phyloP scores from a whole-genome alignment of 495 filamentous ascomycete species.

The Penicillium chermesinum region DNA sequence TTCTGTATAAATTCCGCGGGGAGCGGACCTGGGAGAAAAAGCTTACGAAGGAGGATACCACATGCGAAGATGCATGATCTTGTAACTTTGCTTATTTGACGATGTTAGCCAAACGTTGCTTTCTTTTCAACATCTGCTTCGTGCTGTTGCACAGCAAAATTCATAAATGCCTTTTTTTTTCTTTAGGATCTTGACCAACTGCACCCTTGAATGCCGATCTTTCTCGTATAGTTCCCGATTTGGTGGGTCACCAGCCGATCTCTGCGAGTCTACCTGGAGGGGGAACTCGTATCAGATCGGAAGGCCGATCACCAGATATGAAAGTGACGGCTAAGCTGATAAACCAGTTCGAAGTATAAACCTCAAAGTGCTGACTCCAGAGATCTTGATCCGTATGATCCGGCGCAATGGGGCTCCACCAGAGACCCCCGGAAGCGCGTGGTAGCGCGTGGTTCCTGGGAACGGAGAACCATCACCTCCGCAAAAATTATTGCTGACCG shows the following conservation, averaged over 20 bases:
- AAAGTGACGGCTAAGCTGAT: no score
- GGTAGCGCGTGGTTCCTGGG: neutral
- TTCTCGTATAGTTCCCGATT: no score
- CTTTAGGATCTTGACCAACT: no score
- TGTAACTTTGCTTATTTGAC: neutral
- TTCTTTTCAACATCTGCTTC: no score
- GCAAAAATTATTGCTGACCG: conserved; percentile 10
- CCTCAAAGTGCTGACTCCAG: neutral
- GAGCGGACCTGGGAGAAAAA: neutral
- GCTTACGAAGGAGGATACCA: neutral
- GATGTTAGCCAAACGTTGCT: neutral
- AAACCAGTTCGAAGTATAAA: neutral
- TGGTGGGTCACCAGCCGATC: no score
- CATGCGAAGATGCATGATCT: neutral
- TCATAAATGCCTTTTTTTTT: no score
- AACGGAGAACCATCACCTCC: neutral
- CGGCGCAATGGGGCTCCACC: neutral
- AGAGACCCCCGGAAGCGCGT: neutral
- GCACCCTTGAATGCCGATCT: no score
- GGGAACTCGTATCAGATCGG: no score
- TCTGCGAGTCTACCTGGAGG: no score
- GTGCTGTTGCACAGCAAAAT: no score
- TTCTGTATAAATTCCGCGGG: conserved; percentile 6
- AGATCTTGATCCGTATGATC: neutral
- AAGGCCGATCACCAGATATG: no score